phyloP scores from a whole-genome alignment of 1,139 yeast genomes.

The Hyphopichia khmerensis region DNA sequence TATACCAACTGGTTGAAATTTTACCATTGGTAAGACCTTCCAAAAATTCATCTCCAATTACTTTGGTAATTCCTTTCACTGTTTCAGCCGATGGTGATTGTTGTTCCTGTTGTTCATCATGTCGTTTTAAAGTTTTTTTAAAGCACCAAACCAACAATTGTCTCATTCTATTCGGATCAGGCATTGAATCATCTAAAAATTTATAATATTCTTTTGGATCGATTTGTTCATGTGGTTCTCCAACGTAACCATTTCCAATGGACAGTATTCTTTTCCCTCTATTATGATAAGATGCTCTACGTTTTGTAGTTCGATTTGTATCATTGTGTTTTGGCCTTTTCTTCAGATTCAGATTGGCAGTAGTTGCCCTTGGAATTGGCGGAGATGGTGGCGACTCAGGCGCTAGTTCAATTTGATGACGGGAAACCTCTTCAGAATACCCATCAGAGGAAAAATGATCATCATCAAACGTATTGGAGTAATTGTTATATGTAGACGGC shows the following conservation, averaged over 20 bases:
- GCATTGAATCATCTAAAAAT: constrained; percentile 58
- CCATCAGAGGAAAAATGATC: constrained; percentile 17
- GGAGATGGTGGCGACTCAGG: background rate
- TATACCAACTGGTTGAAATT: constrained; percentile 69
- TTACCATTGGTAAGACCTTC: constrained; percentile 58
- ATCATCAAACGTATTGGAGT: background rate
- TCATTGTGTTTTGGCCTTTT: constrained; percentile 6
- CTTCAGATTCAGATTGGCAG: constrained; percentile 3
- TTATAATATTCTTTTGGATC: constrained; percentile 58
- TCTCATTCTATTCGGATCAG: constrained; percentile 74
- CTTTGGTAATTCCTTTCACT: constrained; percentile 55
- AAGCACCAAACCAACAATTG: constrained; percentile 72
- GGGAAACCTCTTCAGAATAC: constrained; percentile 32
- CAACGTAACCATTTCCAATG: constrained; percentile 69
- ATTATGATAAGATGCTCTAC: constrained; percentile 52
- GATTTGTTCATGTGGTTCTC: constrained; percentile 67
- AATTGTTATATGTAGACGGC: constrained; percentile 1
- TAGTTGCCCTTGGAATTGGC: background rate
- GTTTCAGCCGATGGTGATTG: constrained; percentile 17
- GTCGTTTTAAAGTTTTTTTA: constrained; percentile 45
- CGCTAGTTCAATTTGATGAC: constrained; percentile 15
- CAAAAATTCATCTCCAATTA: constrained; percentile 64
- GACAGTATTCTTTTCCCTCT: constrained; percentile 76
- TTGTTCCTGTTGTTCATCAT: constrained; percentile 25
- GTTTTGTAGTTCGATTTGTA: constrained; percentile 14